A percentile compares a stretch with the other conserved stretches of the same genome.
Conservation (phyloP, 1,139 yeast genomes). For the Suhomyces bolitotheri region DNA sequence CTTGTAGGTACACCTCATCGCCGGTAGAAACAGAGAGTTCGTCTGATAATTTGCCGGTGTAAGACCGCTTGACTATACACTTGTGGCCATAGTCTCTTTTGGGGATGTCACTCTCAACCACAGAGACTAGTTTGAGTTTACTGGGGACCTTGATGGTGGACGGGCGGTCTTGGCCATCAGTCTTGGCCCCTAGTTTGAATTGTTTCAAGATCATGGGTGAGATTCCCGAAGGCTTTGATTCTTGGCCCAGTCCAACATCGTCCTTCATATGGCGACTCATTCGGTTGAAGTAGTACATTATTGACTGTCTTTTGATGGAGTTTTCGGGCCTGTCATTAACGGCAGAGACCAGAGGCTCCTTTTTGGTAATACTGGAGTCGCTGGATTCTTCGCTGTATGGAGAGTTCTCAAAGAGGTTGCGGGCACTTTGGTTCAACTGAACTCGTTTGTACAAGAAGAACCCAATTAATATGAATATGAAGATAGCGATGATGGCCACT, state of each 20-base stretch:
- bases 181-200: conserved; percentile 25
- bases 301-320: conserved; percentile 4
- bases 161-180: neutral
- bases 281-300: conserved; percentile 13
- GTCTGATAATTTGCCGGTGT: conserved; percentile 32
- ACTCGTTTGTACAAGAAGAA: conserved; percentile 21
- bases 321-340: neutral
- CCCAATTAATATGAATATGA: conserved; percentile 27
- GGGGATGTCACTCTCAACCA: conserved; percentile 1
- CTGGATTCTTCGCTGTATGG: neutral
- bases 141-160: neutral
- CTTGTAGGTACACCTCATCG: conserved; percentile 29
- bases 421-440: conserved; percentile 10
- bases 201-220: conserved; percentile 40
- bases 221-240: neutral
- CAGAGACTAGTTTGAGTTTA: conserved; percentile 6
- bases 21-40: conserved; percentile 37
- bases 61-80: conserved; percentile 28
- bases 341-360: neutral
- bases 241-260: conserved; percentile 6
- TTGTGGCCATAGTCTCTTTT: neutral
- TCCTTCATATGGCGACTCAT: conserved; percentile 20
- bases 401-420: no score
- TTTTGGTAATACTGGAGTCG: neutral
- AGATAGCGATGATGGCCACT: conserved; percentile 32